These are phyloP conservation scores for Cyphellophora europaea DNA, from an alignment of 2,329 filamentous ascomycete species.

Conservation along the genomic window DNA sequence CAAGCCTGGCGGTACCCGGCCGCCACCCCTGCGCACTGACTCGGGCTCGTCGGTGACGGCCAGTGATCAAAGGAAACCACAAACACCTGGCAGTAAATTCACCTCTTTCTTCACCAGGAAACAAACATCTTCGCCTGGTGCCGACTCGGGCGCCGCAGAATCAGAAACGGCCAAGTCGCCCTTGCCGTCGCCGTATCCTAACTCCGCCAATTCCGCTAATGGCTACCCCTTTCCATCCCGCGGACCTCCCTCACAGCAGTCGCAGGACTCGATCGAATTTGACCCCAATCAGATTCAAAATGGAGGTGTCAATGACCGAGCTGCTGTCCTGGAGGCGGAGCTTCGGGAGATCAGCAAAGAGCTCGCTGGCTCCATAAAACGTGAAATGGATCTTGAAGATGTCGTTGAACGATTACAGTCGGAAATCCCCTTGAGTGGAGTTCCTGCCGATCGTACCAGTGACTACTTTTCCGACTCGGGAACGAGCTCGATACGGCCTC, in stretches of 20 bases:
- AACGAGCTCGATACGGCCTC: constrained; percentile 71
- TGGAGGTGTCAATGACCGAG: constrained; percentile 44
- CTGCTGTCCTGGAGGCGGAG: constrained; percentile 90
- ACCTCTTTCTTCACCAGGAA: constrained; percentile 62
- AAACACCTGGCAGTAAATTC: constrained; percentile 48
- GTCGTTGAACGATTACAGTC: constrained; percentile 77
- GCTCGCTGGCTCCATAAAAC: constrained; percentile 81
- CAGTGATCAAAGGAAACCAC: constrained; percentile 31
- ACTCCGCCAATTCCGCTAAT: constrained; percentile 21
- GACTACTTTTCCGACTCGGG: constrained; percentile 98
- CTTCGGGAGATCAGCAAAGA: constrained; percentile 87
- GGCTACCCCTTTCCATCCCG: constrained; percentile 13
- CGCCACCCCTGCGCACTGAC: constrained; percentile 36
- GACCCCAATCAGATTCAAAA: constrained; percentile 36
- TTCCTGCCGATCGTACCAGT: constrained; percentile 59
- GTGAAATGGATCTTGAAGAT: constrained; percentile 95
- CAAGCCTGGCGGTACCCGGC: constrained; percentile 30
- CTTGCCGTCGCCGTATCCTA: constrained; percentile 43
- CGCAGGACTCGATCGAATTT: constrained; percentile 28
- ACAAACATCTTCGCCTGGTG: constrained; percentile 43
- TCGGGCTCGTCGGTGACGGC: constrained; percentile 27
- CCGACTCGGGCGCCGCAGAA: constrained; percentile 52
- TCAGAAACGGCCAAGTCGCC: constrained; percentile 58
- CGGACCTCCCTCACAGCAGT: constrained; percentile 30
- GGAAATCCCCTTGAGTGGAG: constrained; percentile 58